Percentiles rank a stretch among this genome's conserved stretches.
Evolutionary conservation across 169 alveolate species (phyloP).

Genomic region (Plasmodium coatneyi): DNA sequence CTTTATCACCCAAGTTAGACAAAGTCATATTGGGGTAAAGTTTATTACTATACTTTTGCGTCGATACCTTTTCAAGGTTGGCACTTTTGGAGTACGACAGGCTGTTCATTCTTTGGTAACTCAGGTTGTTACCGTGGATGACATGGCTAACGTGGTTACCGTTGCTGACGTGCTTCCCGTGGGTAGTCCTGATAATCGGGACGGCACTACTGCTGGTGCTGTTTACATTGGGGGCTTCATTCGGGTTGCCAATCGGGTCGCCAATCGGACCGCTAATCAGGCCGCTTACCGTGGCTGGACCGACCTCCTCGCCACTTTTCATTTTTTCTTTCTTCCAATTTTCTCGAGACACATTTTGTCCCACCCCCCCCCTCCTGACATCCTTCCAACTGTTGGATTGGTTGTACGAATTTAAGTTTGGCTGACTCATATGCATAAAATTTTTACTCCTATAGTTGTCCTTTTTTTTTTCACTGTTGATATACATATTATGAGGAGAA

Average conservation of each 20-base stretch:
- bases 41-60: background rate
- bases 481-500: background rate
- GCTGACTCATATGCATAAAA: background rate
- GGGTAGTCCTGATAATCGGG: background rate
- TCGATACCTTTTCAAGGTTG: background rate
- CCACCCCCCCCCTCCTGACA: background rate
- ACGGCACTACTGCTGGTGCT: background rate
- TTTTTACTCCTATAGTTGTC: constrained; percentile 4
- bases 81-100: background rate
- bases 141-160: too few species aligned
- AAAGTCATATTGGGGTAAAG: background rate
- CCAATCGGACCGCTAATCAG: background rate
- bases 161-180: too few species aligned
- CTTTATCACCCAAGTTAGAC: background rate
- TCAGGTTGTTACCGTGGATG: background rate
- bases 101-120: background rate
- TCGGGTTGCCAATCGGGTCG: background rate
- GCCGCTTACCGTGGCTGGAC: background rate
- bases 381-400: background rate
- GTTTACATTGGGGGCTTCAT: background rate
- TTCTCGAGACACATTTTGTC: background rate
- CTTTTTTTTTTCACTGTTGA: background rate
- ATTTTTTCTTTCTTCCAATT: background rate
- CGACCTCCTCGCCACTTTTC: background rate
- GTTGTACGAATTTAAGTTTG: background rate